These are phyloP conservation scores for Knufia petricola DNA, from an alignment of 2,329 filamentous ascomycete genomes.

Conservation along the genomic window DNA sequence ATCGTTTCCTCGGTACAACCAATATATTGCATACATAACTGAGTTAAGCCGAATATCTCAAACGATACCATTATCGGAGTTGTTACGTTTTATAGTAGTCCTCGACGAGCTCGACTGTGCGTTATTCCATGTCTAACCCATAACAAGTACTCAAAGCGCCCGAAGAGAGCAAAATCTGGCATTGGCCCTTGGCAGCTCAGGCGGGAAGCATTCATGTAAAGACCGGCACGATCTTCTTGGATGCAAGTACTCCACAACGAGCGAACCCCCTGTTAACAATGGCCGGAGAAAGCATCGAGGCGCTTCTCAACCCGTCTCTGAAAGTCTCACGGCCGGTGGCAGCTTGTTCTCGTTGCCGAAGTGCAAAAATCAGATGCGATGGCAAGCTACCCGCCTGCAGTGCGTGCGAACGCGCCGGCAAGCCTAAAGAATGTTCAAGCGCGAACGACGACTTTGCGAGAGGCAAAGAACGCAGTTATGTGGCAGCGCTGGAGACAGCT, in stretches of 20 bases:
- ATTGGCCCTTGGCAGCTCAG: too few species aligned
- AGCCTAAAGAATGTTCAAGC: constrained; percentile 78
- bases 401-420: constrained; percentile 84
- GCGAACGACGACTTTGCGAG: constrained; percentile 93
- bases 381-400: constrained; percentile 92
- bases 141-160: too few species aligned
- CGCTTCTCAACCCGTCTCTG: constrained; percentile 42
- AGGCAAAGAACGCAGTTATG: constrained; percentile 93
- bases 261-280: constrained; percentile 16
- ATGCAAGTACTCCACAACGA: not conserved
- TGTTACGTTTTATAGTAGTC: too few species aligned
- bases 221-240: too few species aligned
- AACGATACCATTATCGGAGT: too few species aligned
- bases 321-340: constrained; percentile 70
- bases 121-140: too few species aligned
- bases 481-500: constrained; percentile 83
- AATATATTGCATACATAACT: too few species aligned
- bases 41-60: too few species aligned
- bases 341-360: constrained; percentile 72
- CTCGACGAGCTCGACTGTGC: too few species aligned
- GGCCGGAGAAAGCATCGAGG: constrained; percentile 15
- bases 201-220: too few species aligned
- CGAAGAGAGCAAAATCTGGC: too few species aligned
- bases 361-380: constrained; percentile 96
- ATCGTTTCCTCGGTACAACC: too few species aligned